phyloP scores from a whole-genome alignment of 805 yeast genomes.

The Alloascoidea hylecoeti region DNA sequence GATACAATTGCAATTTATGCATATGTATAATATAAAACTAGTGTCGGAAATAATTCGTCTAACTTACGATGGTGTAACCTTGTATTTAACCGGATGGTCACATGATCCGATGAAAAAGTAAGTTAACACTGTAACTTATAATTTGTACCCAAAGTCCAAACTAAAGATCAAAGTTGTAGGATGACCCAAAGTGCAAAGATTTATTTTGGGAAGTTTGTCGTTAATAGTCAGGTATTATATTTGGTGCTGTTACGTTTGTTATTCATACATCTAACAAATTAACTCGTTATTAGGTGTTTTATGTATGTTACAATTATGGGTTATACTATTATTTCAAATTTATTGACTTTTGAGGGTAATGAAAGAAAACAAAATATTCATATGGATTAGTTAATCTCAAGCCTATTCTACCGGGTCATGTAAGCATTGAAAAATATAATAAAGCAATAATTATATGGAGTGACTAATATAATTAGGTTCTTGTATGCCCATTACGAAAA shows the following conservation, averaged over 20 bases:
- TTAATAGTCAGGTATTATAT: slow-evolving; percentile 15
- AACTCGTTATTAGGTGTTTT: slow-evolving; percentile 2
- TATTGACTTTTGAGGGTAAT: slow-evolving; percentile 5
- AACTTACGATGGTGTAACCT: too few relatives aligned
- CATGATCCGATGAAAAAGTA: too few relatives aligned
- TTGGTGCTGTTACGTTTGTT: not conserved
- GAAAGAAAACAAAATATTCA: slow-evolving; percentile 43
- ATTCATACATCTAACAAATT: not conserved
- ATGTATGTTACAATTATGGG: slow-evolving; percentile 1
- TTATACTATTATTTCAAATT: not conserved
- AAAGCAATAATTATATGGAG: too few relatives aligned
- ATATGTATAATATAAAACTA: too few relatives aligned
- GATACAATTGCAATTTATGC: too few relatives aligned
- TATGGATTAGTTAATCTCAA: slow-evolving; percentile 84
- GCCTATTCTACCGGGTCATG: slow-evolving; percentile 93
- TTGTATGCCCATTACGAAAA: slow-evolving; percentile 70
- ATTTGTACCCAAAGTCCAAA: too few relatives aligned
- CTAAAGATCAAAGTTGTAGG: too few relatives aligned
- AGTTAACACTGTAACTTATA: too few relatives aligned
- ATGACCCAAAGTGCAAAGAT: too few relatives aligned
- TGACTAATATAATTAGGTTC: slow-evolving; percentile 17
- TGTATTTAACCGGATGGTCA: too few relatives aligned
- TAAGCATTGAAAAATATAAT: slow-evolving; percentile 2
- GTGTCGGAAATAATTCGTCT: too few relatives aligned
- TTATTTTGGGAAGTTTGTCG: slow-evolving; percentile 17